Conservation (phyloP, 116 monocot genomes). For the Trichopus zeylanicus region DNA sequence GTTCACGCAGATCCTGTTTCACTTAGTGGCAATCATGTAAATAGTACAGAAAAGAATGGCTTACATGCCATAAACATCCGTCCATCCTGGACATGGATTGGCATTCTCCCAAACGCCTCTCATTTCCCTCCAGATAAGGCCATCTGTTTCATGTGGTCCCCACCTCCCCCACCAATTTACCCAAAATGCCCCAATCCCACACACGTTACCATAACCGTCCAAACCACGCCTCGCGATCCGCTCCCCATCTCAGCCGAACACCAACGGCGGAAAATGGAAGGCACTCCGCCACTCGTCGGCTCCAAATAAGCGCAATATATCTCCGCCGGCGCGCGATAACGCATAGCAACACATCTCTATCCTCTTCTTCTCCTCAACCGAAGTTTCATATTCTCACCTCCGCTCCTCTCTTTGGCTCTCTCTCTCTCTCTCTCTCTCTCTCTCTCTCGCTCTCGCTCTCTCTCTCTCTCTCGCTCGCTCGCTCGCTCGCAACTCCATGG, state of each 20-base stretch:
- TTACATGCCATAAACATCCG: too few relatives aligned
- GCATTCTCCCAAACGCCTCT: not conserved
- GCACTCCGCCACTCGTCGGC: not conserved
- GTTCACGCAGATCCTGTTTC: too few relatives aligned
- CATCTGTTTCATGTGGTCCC: not conserved
- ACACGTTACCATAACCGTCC: not conserved
- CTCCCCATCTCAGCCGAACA: not conserved
- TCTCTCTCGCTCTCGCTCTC: not conserved
- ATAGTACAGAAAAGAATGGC: too few relatives aligned
- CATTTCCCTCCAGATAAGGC: not conserved
- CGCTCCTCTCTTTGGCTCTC: too few relatives aligned
- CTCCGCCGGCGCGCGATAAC: not conserved
- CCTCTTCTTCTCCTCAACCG: not conserved
- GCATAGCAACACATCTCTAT: not conserved
- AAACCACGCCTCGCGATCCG: not conserved
- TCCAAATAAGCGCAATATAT: not conserved
- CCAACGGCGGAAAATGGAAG: not conserved
- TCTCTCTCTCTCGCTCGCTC: not conserved
- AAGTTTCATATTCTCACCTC: not conserved
- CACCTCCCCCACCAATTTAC: too few relatives aligned
- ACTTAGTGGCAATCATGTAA: too few relatives aligned
- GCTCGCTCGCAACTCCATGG: conserved; percentile 16
- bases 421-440: not conserved
- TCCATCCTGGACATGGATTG: conserved; percentile 1
- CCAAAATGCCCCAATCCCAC: too few relatives aligned